Conservation (phyloP, 1,139 yeast species). For the Meyerozyma carpophila region DNA sequence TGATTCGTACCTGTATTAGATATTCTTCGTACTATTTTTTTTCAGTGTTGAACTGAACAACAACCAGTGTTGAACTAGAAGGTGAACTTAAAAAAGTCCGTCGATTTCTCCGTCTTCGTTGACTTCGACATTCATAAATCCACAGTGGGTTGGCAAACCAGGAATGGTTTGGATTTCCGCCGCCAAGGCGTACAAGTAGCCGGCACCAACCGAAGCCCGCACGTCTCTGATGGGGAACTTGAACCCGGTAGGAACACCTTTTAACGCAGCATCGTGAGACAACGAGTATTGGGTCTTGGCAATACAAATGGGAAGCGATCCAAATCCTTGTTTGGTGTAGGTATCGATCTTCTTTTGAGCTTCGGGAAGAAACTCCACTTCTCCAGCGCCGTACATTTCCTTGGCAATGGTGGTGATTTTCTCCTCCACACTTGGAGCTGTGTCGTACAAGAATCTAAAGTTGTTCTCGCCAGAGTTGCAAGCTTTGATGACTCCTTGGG, state of each 20-base stretch:
- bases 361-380: conserved; percentile 58
- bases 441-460: conserved; percentile 60
- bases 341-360: conserved; percentile 64
- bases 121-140: conserved; percentile 80
- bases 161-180: conserved; percentile 84
- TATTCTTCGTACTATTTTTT: background rate
- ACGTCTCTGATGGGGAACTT: conserved; percentile 77
- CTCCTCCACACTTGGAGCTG: conserved; percentile 56
- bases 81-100: conserved; percentile 51
- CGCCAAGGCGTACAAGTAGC: conserved; percentile 75
- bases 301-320: conserved; percentile 70
- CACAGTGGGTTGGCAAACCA: conserved; percentile 77
- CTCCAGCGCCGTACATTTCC: conserved; percentile 73
- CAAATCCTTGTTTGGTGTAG: conserved; percentile 67
- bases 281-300: conserved; percentile 82
- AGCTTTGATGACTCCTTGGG: conserved; percentile 43
- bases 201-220: conserved; percentile 78
- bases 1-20: no score
- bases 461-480: conserved; percentile 48
- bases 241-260: conserved; percentile 78
- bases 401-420: conserved; percentile 61
- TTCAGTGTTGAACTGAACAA: background rate
- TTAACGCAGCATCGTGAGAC: conserved; percentile 75
- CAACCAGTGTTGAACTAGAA: background rate
- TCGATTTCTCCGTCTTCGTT: conserved; percentile 75